phyloP scores from a whole-genome alignment of 106 monocot species.

The Dioscorea zingiberensis region DNA sequence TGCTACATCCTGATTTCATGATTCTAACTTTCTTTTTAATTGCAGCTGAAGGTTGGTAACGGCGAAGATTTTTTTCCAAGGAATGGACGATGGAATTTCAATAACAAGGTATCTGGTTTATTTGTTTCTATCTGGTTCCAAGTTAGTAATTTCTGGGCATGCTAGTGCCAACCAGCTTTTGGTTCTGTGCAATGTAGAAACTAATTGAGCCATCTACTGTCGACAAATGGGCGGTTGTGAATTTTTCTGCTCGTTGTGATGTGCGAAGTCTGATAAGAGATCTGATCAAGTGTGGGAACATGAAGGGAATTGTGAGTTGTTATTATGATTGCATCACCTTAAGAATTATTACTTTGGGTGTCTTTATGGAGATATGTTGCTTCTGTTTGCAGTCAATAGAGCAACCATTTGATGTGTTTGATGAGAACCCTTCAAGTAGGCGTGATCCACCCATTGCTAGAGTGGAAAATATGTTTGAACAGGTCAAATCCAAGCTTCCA shows the following conservation, averaged over 20 bases:
- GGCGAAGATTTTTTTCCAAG: constrained; percentile 70
- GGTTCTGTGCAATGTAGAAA: constrained; percentile 32
- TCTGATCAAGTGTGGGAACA: constrained; percentile 62
- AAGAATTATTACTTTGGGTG: too few relatives aligned
- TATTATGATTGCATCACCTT: not conserved
- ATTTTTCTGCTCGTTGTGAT: constrained; percentile 87
- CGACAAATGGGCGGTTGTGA: constrained; percentile 72
- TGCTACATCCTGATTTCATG: not conserved
- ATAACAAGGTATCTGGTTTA: constrained; percentile 56
- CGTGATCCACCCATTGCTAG: constrained; percentile 45
- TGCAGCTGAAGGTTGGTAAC: constrained; percentile 80
- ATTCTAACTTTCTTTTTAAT: not conserved
- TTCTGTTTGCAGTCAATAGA: constrained; percentile 40
- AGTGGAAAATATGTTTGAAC: constrained; percentile 76
- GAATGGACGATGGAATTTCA: constrained; percentile 97
- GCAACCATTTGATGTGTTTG: constrained; percentile 57
- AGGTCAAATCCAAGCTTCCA: constrained; percentile 51
- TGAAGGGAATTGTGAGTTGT: constrained; percentile 83
- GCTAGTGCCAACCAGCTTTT: too few relatives aligned
- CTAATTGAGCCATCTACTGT: constrained; percentile 37
- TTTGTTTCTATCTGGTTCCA: not conserved
- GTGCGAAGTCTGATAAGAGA: constrained; percentile 39
- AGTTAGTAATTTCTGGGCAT: not conserved
- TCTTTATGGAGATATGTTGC: not conserved
- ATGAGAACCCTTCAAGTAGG: constrained; percentile 48